Evolutionary conservation across 129 eudicot species (phyloP).

Genomic region (Mikania micrantha): DNA sequence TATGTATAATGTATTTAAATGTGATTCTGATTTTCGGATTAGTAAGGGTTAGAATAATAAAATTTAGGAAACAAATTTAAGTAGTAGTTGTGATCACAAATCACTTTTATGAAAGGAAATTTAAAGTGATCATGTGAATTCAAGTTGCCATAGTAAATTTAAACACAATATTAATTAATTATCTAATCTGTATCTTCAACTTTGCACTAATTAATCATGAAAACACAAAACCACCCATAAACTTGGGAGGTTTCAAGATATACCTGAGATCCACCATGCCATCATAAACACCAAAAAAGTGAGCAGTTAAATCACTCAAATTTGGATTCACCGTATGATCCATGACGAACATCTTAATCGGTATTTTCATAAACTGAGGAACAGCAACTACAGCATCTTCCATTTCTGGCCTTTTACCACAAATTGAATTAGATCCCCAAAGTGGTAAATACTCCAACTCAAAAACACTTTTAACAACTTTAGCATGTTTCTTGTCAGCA

Average conservation of each 20-base stretch:
- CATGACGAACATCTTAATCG: constrained; percentile 63
- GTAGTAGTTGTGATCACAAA: neutral
- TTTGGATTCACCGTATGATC: constrained; percentile 47
- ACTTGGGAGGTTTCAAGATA: neutral
- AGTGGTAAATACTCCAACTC: constrained; percentile 75
- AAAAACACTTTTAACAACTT: constrained; percentile 49
- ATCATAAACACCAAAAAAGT: constrained; percentile 86
- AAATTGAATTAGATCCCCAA: constrained; percentile 76
- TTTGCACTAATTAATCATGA: neutral
- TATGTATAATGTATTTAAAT: too few relatives aligned
- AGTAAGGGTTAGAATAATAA: neutral
- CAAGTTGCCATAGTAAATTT: neutral
- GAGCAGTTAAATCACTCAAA: constrained; percentile 52
- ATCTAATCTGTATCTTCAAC: neutral
- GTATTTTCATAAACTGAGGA: constrained; percentile 68
- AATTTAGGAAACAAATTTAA: neutral
- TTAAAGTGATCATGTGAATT: neutral
- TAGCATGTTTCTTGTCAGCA: constrained; percentile 42
- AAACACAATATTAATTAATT: neutral
- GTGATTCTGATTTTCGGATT: neutral
- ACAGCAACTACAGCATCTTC: constrained; percentile 72
- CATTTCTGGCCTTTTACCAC: constrained; percentile 92
- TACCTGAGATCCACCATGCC: constrained; percentile 95
- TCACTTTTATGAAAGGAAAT: neutral
- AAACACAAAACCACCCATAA: neutral